phyloP scores from a whole-genome alignment of 1,284 basidiomycete species.

The Mixia osmundae region DNA sequence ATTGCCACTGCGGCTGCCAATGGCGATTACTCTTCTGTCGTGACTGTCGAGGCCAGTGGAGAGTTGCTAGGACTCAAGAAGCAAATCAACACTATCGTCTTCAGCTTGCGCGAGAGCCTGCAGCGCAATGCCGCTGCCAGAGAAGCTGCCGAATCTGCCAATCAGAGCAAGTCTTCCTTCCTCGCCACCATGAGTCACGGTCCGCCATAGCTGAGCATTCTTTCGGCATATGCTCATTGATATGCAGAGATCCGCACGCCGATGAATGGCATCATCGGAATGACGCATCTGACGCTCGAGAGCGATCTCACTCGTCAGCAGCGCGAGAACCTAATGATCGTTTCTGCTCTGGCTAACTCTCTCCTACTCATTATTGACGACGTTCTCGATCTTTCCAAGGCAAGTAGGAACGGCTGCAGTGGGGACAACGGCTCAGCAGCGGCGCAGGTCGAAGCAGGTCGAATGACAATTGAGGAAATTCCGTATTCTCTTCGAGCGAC shows the following conservation, averaged over 20 bases:
- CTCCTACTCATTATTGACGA: conserved; percentile 93
- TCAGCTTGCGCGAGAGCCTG: conserved; percentile 84
- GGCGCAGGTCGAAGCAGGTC: conserved; percentile 71
- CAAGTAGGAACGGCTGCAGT: conserved; percentile 29
- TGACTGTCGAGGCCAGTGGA: conserved; percentile 92
- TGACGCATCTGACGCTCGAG: conserved; percentile 95
- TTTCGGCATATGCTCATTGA: neutral
- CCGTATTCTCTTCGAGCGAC: conserved; percentile 93
- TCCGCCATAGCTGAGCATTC: neutral
- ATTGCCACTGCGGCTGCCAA: conserved; percentile 97
- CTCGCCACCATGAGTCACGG: conserved; percentile 90
- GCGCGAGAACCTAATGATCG: conserved; percentile 82
- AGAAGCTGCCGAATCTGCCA: conserved; percentile 80
- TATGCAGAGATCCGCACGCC: conserved; percentile 60
- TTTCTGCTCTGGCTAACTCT: conserved; percentile 81
- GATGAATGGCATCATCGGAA: conserved; percentile 98
- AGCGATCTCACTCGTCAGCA: conserved; percentile 69
- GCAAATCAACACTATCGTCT: conserved; percentile 98
- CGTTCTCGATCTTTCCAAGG: conserved; percentile 94
- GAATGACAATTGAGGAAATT: conserved; percentile 98
- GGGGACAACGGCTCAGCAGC: neutral
- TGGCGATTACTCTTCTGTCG: conserved; percentile 95
- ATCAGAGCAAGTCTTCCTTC: conserved; percentile 92
- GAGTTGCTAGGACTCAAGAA: conserved; percentile 99
- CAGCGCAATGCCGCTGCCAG: conserved; percentile 98